Conservation (phyloP, 257 asterid genomes). For the Fraxinus cuspidata region DNA sequence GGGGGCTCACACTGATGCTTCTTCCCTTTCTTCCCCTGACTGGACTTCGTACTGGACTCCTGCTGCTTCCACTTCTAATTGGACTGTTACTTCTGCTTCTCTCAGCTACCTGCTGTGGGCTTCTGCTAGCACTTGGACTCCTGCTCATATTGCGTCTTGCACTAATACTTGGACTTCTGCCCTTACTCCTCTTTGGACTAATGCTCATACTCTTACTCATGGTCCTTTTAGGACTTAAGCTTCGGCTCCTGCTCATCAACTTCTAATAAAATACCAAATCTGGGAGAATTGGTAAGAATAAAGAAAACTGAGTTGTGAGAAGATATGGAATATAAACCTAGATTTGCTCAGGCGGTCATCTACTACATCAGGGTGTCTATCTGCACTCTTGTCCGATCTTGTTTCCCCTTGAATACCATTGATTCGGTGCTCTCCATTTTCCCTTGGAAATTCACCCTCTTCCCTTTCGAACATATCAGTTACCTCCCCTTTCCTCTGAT, state of each 20-base stretch:
- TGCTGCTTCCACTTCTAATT: conserved; percentile 33
- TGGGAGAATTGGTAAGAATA: conserved; percentile 37
- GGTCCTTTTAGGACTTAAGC: conserved; percentile 60
- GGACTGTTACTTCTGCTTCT: conserved; percentile 53
- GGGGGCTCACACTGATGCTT: conserved; percentile 62
- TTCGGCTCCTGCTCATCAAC: conserved; percentile 73
- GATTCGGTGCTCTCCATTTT: conserved; percentile 75
- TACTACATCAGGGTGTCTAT: conserved; percentile 69
- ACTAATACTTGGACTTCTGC: conserved; percentile 53
- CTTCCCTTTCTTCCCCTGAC: conserved; percentile 51
- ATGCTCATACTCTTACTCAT: conserved; percentile 92
- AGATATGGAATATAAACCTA: conserved; percentile 49
- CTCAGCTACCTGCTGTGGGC: conserved; percentile 42
- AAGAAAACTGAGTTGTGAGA: conserved; percentile 20
- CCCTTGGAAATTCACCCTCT: conserved; percentile 77
- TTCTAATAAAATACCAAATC: conserved; percentile 33
- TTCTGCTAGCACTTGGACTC: conserved; percentile 62
- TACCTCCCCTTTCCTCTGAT: conserved; percentile 46
- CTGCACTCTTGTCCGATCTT: conserved; percentile 55
- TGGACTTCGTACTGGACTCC: conserved; percentile 46
- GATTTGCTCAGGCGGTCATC: conserved; percentile 79
- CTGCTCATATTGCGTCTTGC: conserved; percentile 50
- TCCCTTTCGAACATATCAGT: conserved; percentile 32
- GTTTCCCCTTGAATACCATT: conserved; percentile 54
- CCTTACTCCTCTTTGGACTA: conserved; percentile 66